phyloP scores from a whole-genome alignment of 108 stramenopile genomes.

The Cyclotella baltica region DNA sequence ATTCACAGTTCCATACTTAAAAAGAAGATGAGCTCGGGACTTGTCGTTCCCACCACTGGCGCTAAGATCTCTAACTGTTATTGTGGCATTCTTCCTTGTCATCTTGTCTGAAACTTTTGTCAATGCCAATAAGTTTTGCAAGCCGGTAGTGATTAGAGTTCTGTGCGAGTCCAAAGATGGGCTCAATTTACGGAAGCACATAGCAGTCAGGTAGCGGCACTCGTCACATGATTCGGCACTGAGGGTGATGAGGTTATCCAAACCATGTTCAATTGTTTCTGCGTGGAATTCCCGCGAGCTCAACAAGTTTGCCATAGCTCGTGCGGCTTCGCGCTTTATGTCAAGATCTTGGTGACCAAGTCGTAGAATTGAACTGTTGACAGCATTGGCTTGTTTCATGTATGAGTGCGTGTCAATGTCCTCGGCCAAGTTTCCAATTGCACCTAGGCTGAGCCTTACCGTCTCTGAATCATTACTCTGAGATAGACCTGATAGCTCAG shows the following conservation, averaged over 20 bases:
- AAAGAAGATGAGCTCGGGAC: constrained; percentile 36
- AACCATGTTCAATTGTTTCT: constrained; percentile 62
- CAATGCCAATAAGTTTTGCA: constrained; percentile 66
- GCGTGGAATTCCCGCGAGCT: constrained; percentile 68
- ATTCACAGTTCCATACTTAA: constrained; percentile 71
- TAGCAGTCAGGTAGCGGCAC: constrained; percentile 77
- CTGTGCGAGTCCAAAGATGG: constrained; percentile 63
- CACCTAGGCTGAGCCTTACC: constrained; percentile 69
- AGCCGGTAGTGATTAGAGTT: constrained; percentile 54
- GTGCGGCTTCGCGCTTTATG: constrained; percentile 83
- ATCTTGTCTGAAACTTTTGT: constrained; percentile 59
- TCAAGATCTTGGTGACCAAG: constrained; percentile 60
- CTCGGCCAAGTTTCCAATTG: constrained; percentile 82
- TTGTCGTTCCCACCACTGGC: constrained; percentile 76
- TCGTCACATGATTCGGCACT: constrained; percentile 64
- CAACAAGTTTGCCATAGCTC: constrained; percentile 76
- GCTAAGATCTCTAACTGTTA: constrained; percentile 74
- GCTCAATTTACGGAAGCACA: constrained; percentile 77
- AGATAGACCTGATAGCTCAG: constrained; percentile 55
- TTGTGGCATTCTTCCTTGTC: constrained; percentile 75
- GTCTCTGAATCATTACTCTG: constrained; percentile 69
- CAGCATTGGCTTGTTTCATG: constrained; percentile 4
- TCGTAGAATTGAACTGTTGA: constrained; percentile 50
- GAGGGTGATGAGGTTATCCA: constrained; percentile 66
- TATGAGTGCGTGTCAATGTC: constrained; percentile 74